Conservation (phyloP, 1,139 yeast species). For the Meyerozyma elateridarum region DNA sequence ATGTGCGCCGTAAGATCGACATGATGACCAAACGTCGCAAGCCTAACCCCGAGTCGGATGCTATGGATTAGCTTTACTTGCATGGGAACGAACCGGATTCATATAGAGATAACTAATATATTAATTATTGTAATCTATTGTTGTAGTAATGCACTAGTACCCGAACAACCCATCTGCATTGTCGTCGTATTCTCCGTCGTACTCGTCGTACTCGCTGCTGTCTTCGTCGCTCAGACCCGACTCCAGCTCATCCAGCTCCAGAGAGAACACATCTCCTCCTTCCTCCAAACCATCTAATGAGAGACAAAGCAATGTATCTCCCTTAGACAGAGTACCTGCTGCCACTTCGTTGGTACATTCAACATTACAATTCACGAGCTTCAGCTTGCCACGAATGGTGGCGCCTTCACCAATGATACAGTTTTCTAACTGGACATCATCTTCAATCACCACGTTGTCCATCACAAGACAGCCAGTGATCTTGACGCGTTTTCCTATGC, state of each 20-base stretch:
- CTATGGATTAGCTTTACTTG: no score
- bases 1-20: no score
- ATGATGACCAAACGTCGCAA: slow-evolving; percentile 6
- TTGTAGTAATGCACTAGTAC: slow-evolving; percentile 17
- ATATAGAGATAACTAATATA: no score
- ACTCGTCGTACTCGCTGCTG: slow-evolving; percentile 19
- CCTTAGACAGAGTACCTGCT: slow-evolving; percentile 63
- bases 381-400: slow-evolving; percentile 52
- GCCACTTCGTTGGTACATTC: slow-evolving; percentile 73
- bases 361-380: slow-evolving; percentile 73
- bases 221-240: slow-evolving; percentile 20
- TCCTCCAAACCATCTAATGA: slow-evolving; percentile 50
- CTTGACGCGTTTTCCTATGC: slow-evolving; percentile 80
- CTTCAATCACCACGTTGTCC: slow-evolving; percentile 68
- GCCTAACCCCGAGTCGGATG: neutral
- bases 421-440: slow-evolving; percentile 83
- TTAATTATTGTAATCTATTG: no score
- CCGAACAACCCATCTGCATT: slow-evolving; percentile 46
- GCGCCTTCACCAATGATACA: slow-evolving; percentile 78
- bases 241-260: slow-evolving; percentile 21
- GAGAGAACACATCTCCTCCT: slow-evolving; percentile 18
- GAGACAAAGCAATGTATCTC: slow-evolving; percentile 73
- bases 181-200: slow-evolving; percentile 29
- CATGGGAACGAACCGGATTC: no score
- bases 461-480: slow-evolving; percentile 81